Evolutionary conservation across 1,284 basidiomycete genomes (phyloP).

Genomic region (Cryptococcus sp.): DNA sequence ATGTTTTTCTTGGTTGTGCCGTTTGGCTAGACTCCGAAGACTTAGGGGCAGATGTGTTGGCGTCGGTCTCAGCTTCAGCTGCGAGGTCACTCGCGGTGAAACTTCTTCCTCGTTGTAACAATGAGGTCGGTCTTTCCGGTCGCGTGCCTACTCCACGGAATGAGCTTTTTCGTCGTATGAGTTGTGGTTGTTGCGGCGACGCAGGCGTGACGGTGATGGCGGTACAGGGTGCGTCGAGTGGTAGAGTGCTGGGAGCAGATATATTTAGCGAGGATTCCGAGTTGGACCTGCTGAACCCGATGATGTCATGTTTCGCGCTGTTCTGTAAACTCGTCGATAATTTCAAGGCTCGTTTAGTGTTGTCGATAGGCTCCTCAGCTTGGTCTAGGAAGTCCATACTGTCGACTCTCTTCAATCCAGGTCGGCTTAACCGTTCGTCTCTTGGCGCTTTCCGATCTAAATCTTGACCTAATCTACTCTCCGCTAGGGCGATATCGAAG

Average conservation of each 20-base stretch:
- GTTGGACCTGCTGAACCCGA: background rate
- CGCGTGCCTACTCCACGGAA: conserved; percentile 6
- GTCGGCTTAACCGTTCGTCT: conserved; percentile 16
- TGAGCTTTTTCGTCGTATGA: conserved; percentile 16
- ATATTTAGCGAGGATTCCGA: background rate
- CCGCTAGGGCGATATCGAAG: conserved; percentile 33
- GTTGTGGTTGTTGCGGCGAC: conserved; percentile 17
- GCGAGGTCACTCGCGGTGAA: conserved; percentile 45
- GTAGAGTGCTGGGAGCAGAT: background rate
- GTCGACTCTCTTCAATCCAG: conserved; percentile 29
- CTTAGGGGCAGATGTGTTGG: background rate
- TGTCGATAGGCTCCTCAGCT: conserved; percentile 8
- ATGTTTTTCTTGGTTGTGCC: too few relatives aligned
- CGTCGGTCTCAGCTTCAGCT: conserved; percentile 19
- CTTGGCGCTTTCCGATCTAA: conserved; percentile 23
- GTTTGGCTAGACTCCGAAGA: too few relatives aligned
- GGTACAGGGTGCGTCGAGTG: background rate
- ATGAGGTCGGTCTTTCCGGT: conserved; percentile 21
- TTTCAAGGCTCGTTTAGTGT: conserved; percentile 7
- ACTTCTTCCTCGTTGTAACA: conserved; percentile 41
- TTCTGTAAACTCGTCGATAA: conserved; percentile 38
- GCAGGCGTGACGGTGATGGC: conserved; percentile 20
- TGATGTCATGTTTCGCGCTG: conserved; percentile 17
- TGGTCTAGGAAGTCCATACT: conserved; percentile 41
- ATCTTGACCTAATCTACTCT: conserved; percentile 29